Percentiles rank a stretch among this genome's conserved stretches.
These are phyloP conservation scores for Ascochyta koolunga DNA, from an alignment of 2,329 filamentous ascomycete species.

Conservation along the genomic window DNA sequence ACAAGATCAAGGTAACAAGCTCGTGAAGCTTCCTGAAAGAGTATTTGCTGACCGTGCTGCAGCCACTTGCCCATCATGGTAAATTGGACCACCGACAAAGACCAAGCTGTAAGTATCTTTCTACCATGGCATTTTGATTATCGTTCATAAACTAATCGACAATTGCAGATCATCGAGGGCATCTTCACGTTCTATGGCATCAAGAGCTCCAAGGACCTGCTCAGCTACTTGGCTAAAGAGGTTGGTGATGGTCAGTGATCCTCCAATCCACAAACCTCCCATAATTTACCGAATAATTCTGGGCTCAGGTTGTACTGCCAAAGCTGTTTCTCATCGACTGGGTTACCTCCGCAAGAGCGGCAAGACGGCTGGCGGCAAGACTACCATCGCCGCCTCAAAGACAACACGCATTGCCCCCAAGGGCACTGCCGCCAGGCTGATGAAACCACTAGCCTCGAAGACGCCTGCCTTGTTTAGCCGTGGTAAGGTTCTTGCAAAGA, in stretches of 20 bases:
- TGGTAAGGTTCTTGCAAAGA: not conserved
- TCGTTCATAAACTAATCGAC: not conserved
- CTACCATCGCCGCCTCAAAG: no score
- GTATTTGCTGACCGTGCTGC: not conserved
- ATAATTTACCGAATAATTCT: not conserved
- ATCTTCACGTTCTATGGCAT: slow-evolving; percentile 11
- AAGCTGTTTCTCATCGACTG: slow-evolving; percentile 33
- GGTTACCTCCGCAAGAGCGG: slow-evolving; percentile 24
- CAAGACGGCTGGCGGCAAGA: not conserved
- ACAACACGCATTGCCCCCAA: no score
- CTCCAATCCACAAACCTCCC: not conserved
- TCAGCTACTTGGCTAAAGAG: not conserved
- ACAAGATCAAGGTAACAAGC: not conserved
- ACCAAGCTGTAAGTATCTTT: not conserved
- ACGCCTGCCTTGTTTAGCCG: not conserved
- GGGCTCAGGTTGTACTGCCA: slow-evolving; percentile 31
- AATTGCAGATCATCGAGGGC: slow-evolving; percentile 5
- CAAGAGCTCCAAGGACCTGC: not conserved
- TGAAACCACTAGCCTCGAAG: no score
- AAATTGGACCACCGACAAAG: not conserved
- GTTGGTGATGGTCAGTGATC: not conserved
- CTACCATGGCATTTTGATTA: no score
- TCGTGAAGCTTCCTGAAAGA: not conserved
- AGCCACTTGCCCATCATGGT: slow-evolving; percentile 7
- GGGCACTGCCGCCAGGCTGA: no score